Evolutionary conservation across 306 rosid species (phyloP), one percentile per base, ranked within the genome.

Genomic region (Calophaca sinica): DNA sequence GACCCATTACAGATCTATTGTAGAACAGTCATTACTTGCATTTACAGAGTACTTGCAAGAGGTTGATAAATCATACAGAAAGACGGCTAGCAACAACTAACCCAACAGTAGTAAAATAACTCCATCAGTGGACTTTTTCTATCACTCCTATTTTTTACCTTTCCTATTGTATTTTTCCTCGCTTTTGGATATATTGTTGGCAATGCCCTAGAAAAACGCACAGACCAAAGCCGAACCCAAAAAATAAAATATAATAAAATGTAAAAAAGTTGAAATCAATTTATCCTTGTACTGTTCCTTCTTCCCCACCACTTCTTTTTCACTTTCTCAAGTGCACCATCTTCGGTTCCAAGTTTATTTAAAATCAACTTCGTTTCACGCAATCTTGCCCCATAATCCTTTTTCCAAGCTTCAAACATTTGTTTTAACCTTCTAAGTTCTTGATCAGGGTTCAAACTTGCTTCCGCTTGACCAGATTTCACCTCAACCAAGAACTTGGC

Each of bases 401-500:
- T 93, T 89, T 93, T 93, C 98, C 98, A 93, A 28, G 87, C 89
- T 80, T 93, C 98, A 63, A 93, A 93, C 93, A 91, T 91, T 68
- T 93, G 89, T 77, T 91, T 93, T 87, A 93, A 74, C 88, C 94
- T 85, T 84, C 97, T 87, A 28, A 93, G 97, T 80, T 93, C 98
- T 61, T 82, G 81, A 74, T 93, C 98, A 13, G 98, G 98, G 84
- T 89, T 85, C 72, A 93, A 66, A 83, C 89, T 89, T 48, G 98
- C 98, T 61, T 93, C 98, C 0, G 83, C 92, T 73, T 93, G 93
- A 75, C 98, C 98, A 7, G 98, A 91, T 79, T 91, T 93, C 55
- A 91, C 98, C 87, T 93, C 98, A 71, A 93, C 98, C 86, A 93
- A 85, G 90, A 93, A 93, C 86, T 93, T 93, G 63, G 98, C 97